Evolutionary conservation across 768 basidiomycete genomes (phyloP), one percentile per base, ranked within the genome.

Genomic region (Dentipellis fragilis): DNA sequence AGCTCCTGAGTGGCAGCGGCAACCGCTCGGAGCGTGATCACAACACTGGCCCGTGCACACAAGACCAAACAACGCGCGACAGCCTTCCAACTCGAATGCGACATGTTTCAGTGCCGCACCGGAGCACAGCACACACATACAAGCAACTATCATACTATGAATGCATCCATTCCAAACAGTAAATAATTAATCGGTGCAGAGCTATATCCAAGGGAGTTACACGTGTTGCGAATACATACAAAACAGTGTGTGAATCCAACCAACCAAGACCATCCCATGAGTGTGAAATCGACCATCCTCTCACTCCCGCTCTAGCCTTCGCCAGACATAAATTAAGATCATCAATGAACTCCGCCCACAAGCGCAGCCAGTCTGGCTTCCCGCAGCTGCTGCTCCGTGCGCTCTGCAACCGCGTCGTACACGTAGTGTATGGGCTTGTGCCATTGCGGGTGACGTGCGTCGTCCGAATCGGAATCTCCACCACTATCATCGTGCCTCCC

Each of bases 361-460:
- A 65, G 56, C 8, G 65, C 54, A 16, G 60, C 61, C 45, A 67
- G 61, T 22, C 66, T 56, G 0, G 56, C 75, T 59, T 80, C 75
- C 56, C 71, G 70, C 53, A 86, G 72, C 55, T 80, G 73, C 71
- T 83, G 75, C 60, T 79, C 73, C 52, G 81, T 81, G 59, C 88
- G 79, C 67, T 95, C 92, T 22, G 90, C 90, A 5, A 85, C 90
- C 0, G 93, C 93, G 66, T 96, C 93, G 67, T 96, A 96, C n/a
- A 87, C 90, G 69, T 86, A 93, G 12, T 79, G 79, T 22, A 81
- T 75, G 2, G 81, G 79, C 17, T 70, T 76, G 49, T 77, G 78
- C 59, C 63, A 64, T 29, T 63, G 66, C 39, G 68, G 68, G 63
- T 67, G 70, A 14, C 62, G 65, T 12, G 68, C 69, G 29, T 79